phyloP scores from a whole-genome alignment of 345 rosid genomes.

The thale cress (Arabidopsis thaliana) region TAIR10.1 NC_003074.8:5878501-5879000 shows the following conservation, averaged over 20 bases:
- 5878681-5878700: conserved; percentile 17
- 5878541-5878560: conserved; percentile 82
- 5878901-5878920: conserved; percentile 31
- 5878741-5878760: conserved; percentile 33
- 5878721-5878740: conserved; percentile 30
- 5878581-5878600: conserved; percentile 96
- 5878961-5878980: conserved; percentile 20
- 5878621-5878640: conserved; percentile 96
- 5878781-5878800: conserved; percentile 89
- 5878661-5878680: conserved; percentile 26
- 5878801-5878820: conserved; percentile 99
- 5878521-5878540: conserved; percentile 71
- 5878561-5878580: conserved; percentile 95
- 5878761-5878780: conserved; percentile 76
- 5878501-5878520: conserved; percentile 78
- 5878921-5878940: conserved; percentile 7
- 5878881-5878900: conserved; percentile 98
- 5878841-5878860: conserved; percentile 99
- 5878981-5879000: conserved; percentile 20
- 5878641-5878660: conserved; percentile 35
- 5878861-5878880: conserved; percentile 96
- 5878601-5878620: conserved; percentile 93
- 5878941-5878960: conserved; percentile 21
- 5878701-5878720: conserved; percentile 20
- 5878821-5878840: conserved; percentile 99